Evolutionary conservation across 495 filamentous ascomycete species (phyloP).

Genomic region (Podospora pseudoanserina): DNA sequence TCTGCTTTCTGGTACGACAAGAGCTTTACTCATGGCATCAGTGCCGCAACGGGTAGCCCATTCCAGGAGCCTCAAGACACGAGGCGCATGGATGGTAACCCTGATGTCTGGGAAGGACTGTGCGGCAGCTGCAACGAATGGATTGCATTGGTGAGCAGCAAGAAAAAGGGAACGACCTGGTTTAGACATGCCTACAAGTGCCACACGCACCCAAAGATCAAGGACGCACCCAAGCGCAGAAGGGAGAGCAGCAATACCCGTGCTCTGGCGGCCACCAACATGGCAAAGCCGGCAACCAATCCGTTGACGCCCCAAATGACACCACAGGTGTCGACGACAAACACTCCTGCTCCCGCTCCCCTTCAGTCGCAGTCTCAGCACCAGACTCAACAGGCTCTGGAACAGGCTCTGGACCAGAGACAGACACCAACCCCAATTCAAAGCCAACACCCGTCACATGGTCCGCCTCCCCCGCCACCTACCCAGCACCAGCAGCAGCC

Average conservation of each 20-base stretch:
- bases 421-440: conserved; percentile 19
- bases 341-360: conserved; percentile 36
- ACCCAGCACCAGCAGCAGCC: conserved; percentile 28
- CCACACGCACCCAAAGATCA: conserved; percentile 70
- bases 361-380: conserved; percentile 17
- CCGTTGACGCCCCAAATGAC: conserved; percentile 43
- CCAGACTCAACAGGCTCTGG: no score
- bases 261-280: conserved; percentile 31
- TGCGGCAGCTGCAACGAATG: conserved; percentile 75
- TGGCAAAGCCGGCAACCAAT: conserved; percentile 40
- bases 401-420: background rate
- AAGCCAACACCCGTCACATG: conserved; percentile 12
- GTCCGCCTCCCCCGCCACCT: conserved; percentile 7
- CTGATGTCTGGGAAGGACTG: conserved; percentile 76
- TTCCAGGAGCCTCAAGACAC: conserved; percentile 71
- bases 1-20: conserved; percentile 87
- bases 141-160: conserved; percentile 74
- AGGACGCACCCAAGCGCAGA: conserved; percentile 67
- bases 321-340: conserved; percentile 33
- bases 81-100: conserved; percentile 70
- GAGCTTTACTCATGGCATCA: conserved; percentile 76
- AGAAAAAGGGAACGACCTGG: conserved; percentile 85
- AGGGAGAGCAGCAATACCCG: conserved; percentile 58
- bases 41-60: conserved; percentile 67
- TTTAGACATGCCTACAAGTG: conserved; percentile 84